phyloP scores from a whole-genome alignment of 1,284 basidiomycete species.

The Sporisorium scitamineum region DNA sequence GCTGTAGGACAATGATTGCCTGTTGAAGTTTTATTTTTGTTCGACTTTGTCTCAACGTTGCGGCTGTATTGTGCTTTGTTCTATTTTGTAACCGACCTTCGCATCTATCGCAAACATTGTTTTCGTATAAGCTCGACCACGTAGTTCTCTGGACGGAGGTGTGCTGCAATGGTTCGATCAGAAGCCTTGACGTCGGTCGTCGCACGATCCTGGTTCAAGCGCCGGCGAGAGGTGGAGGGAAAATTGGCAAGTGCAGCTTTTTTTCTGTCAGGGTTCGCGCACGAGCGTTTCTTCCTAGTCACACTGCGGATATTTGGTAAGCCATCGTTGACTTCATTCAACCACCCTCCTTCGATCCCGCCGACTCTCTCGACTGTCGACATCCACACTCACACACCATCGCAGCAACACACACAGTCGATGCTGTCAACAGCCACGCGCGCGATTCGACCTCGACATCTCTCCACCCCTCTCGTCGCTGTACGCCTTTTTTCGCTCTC shows the following conservation, averaged over 20 bases:
- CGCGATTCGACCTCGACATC: conserved; percentile 6
- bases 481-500: conserved; percentile 1
- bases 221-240: not conserved
- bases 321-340: not conserved
- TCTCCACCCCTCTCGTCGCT: not conserved
- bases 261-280: conserved; percentile 1
- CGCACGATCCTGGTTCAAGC: not conserved
- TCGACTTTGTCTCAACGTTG: not conserved
- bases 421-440: conserved; percentile 11
- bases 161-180: not conserved
- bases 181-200: too few species aligned
- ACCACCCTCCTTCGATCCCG: not conserved
- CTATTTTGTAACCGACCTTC: not conserved
- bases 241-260: not conserved
- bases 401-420: not conserved
- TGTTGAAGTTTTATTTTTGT: not conserved
- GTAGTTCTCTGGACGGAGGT: not conserved
- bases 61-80: not conserved
- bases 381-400: not conserved
- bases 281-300: conserved; percentile 10
- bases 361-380: not conserved
- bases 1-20: not conserved
- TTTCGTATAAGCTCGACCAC: not conserved
- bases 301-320: conserved; percentile 19
- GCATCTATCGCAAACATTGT: not conserved